phyloP scores from a whole-genome alignment of 108 stramenopile species.

The Fragilariopsis cylindrus region DNA sequence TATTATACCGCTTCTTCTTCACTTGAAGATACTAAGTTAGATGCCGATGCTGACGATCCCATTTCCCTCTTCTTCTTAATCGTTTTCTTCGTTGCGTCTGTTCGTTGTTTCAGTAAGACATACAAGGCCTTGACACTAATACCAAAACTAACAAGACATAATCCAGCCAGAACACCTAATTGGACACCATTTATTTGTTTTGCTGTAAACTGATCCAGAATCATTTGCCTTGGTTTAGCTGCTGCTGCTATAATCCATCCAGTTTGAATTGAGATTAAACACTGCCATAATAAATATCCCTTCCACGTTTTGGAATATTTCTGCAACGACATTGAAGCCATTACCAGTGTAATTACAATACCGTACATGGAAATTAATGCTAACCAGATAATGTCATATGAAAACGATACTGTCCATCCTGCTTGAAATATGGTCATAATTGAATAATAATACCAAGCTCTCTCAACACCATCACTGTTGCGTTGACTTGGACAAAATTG shows the following conservation, averaged over 20 bases:
- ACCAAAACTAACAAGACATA: not conserved
- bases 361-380: not conserved
- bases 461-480: not conserved
- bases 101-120: not conserved
- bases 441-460: not conserved
- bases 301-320: not conserved
- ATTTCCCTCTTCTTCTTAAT: too few species aligned
- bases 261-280: not conserved
- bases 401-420: not conserved
- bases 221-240: not conserved
- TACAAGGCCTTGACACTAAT: not conserved
- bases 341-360: not conserved
- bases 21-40: too few species aligned
- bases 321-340: not conserved
- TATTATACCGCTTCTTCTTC: too few species aligned
- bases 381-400: not conserved
- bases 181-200: conserved; percentile 9
- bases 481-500: not conserved
- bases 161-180: not conserved
- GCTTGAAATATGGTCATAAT: not conserved
- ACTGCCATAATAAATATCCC: conserved; percentile 3
- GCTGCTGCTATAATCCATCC: not conserved
- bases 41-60: too few species aligned
- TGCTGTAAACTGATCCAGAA: not conserved
- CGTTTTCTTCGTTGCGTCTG: too few species aligned